These are phyloP conservation scores for Physcia stellaris DNA, from an alignment of 495 filamentous ascomycete species.

Conservation along the genomic window DNA sequence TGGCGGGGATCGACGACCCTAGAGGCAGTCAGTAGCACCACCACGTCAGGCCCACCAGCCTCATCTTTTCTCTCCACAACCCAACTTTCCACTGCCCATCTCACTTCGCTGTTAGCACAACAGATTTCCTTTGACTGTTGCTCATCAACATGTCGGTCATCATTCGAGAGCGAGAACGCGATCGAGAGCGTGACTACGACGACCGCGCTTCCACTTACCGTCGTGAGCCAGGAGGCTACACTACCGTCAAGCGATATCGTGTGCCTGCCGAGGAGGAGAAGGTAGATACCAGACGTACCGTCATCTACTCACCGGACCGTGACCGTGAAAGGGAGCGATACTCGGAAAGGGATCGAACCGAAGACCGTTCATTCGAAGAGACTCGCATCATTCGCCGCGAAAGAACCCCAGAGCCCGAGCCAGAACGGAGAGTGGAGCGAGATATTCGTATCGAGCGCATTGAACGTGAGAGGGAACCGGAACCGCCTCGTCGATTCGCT, in stretches of 20 bases:
- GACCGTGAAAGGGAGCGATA: slow-evolving; percentile 20
- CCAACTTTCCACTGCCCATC: no score
- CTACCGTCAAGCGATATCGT: slow-evolving; percentile 35
- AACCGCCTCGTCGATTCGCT: slow-evolving; percentile 32
- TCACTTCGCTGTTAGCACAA: no score
- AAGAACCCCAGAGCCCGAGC: slow-evolving; percentile 7
- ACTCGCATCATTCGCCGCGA: slow-evolving; percentile 14
- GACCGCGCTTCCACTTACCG: slow-evolving; percentile 23
- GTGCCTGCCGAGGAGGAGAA: slow-evolving; percentile 23
- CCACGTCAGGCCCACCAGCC: no score
- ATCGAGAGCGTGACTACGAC: slow-evolving; percentile 32
- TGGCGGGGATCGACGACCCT: no score
- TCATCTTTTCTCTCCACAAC: no score
- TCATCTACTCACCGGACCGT: slow-evolving; percentile 28
- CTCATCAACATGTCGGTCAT: slow-evolving; percentile 6
- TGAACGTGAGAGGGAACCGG: slow-evolving; percentile 29
- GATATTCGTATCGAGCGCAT: slow-evolving; percentile 26
- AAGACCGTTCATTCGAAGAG: slow-evolving; percentile 13
- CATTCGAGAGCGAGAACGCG: slow-evolving; percentile 2
- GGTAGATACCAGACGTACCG: slow-evolving; percentile 30
- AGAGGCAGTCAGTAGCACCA: no score
- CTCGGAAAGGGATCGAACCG: slow-evolving; percentile 4
- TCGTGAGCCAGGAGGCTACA: slow-evolving; percentile 8
- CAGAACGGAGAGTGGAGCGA: slow-evolving; percentile 16
- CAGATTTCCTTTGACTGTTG: no score